These are phyloP conservation scores for Stagonosporopsis cucurbitacearum DNA, from an alignment of 2,329 filamentous ascomycete species.

Conservation along the genomic window DNA sequence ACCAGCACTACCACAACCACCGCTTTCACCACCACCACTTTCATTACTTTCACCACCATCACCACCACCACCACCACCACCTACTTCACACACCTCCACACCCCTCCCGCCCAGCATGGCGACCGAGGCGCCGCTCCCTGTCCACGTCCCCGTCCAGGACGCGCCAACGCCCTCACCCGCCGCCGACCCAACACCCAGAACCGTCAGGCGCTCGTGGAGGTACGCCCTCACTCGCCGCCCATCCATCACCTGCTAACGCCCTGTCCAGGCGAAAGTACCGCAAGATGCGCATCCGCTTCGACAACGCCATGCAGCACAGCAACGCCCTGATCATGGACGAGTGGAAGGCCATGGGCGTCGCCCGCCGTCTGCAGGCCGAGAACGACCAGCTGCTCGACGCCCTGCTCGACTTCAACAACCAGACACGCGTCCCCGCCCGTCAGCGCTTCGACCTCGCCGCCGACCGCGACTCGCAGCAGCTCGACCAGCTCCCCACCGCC, in stretches of 20 bases:
- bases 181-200: conserved; percentile 35
- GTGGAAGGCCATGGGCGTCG: conserved; percentile 78
- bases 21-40: background rate
- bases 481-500: conserved; percentile 31
- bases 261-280: conserved; percentile 82
- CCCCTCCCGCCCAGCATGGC: conserved; percentile 31
- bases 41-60: background rate
- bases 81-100: too few species aligned
- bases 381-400: conserved; percentile 92
- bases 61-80: too few species aligned
- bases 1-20: background rate
- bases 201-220: conserved; percentile 49
- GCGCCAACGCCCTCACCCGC: conserved; percentile 10
- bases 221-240: conserved; percentile 21
- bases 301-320: conserved; percentile 78
- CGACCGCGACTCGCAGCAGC: conserved; percentile 37
- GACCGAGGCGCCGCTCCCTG: conserved; percentile 28
- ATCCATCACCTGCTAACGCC: background rate
- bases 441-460: conserved; percentile 73
- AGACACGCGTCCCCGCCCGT: conserved; percentile 74
- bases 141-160: conserved; percentile 16
- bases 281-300: conserved; percentile 83
- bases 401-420: conserved; percentile 87
- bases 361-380: conserved; percentile 84
- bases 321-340: conserved; percentile 83